phyloP scores from a whole-genome alignment of 2,329 filamentous ascomycete genomes.

The Blumeriella jaapii region DNA sequence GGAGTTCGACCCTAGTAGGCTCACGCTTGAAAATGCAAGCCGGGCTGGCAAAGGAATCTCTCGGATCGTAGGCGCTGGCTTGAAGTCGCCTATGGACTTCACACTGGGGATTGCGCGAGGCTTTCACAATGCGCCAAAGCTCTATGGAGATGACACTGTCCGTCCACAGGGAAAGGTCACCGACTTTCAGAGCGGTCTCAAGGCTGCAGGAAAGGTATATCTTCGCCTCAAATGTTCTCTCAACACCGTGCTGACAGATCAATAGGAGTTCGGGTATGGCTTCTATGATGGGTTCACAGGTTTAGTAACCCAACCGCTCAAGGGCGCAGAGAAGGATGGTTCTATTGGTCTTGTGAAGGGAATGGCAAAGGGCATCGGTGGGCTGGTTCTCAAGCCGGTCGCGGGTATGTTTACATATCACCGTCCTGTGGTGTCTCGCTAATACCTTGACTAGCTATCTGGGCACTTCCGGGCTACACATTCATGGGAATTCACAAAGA shows the following conservation, averaged over 20 bases:
- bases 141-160: conserved; percentile 62
- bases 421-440: background rate
- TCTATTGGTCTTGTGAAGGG: conserved; percentile 62
- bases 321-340: conserved; percentile 52
- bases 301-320: conserved; percentile 45
- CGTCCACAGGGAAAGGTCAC: conserved; percentile 44
- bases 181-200: conserved; percentile 50
- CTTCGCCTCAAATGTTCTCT: background rate
- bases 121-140: conserved; percentile 53
- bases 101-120: conserved; percentile 55
- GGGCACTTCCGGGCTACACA: conserved; percentile 66
- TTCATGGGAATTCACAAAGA: conserved; percentile 76
- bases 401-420: conserved; percentile 43
- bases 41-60: conserved; percentile 56
- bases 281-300: conserved; percentile 54
- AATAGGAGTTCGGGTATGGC: conserved; percentile 47
- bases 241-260: conserved; percentile 18
- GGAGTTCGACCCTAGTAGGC: conserved; percentile 26
- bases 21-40: conserved; percentile 46
- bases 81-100: conserved; percentile 40
- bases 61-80: conserved; percentile 61
- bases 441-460: conserved; percentile 36
- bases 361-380: conserved; percentile 72
- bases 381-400: conserved; percentile 69
- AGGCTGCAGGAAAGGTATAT: conserved; percentile 36